phyloP scores from a whole-genome alignment of 805 yeast species.

The Ogataea philodendri region DNA sequence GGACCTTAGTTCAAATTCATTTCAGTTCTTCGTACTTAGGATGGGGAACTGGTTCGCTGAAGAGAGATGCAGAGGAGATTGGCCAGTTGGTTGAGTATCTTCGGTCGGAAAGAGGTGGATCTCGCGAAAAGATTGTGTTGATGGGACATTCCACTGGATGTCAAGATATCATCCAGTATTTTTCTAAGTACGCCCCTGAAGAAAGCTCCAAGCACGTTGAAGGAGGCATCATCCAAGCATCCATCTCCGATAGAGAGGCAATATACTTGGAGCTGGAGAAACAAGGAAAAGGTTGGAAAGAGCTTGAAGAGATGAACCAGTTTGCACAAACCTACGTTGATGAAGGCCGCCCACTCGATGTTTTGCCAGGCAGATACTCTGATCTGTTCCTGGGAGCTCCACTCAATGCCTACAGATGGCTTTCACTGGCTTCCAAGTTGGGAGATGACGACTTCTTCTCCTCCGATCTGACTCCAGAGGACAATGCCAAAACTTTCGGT shows the following conservation, averaged over 20 bases:
- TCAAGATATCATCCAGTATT: conserved; percentile 67
- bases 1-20: conserved; percentile 60
- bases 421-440: conserved; percentile 51
- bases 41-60: conserved; percentile 67
- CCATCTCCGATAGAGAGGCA: conserved; percentile 67
- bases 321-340: conserved; percentile 40
- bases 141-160: conserved; percentile 87
- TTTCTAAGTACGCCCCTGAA: conserved; percentile 37
- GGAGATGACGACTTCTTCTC: conserved; percentile 86
- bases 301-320: conserved; percentile 24
- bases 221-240: conserved; percentile 69
- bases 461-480: conserved; percentile 50
- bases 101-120: conserved; percentile 42
- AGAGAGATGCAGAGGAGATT: conserved; percentile 59
- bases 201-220: conserved; percentile 34
- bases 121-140: conserved; percentile 50
- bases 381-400: conserved; percentile 52
- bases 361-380: conserved; percentile 52
- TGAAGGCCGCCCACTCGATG: conserved; percentile 44
- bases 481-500: conserved; percentile 52
- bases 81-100: conserved; percentile 53
- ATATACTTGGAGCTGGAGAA: conserved; percentile 22
- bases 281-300: conserved; percentile 45
- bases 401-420: conserved; percentile 66
- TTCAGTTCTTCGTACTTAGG: conserved; percentile 59